A percentile compares a stretch with the other conserved stretches of the same genome.
Conservation (phyloP, 73 alveolate genomes). For the Loxodes magnus region DNA sequence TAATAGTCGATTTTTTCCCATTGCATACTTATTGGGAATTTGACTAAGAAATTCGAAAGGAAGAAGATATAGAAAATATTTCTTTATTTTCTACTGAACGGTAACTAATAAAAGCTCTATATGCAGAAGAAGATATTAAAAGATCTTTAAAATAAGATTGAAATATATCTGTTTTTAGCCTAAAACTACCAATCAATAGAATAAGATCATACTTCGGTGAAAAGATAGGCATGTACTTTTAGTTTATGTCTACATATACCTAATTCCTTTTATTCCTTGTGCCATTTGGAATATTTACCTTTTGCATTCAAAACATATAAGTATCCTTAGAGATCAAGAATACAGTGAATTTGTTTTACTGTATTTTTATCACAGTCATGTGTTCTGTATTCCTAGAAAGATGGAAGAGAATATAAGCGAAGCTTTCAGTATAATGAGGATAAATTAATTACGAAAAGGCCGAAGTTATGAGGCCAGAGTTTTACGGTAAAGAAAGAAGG, state of each 20-base stretch:
- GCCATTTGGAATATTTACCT: conserved; percentile 7
- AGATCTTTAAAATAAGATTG: neutral
- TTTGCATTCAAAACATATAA: neutral
- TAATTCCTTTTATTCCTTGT: neutral
- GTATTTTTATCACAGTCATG: conserved; percentile 7
- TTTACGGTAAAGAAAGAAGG: conserved; percentile 17
- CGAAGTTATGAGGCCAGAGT: conserved; percentile 18
- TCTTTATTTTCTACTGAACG: neutral
- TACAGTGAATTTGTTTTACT: conserved; percentile 11
- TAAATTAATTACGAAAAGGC: conserved; percentile 27
- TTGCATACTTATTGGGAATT: neutral
- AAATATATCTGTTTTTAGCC: neutral
- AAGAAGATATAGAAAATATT: neutral
- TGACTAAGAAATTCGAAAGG: neutral
- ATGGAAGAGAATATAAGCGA: conserved; percentile 16
- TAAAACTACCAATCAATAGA: neutral
- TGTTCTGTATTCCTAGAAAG: conserved; percentile 9
- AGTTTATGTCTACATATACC: neutral
- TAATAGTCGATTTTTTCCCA: conserved; percentile 4
- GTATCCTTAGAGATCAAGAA: neutral
- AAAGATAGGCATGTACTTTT: conserved; percentile 10
- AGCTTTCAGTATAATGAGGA: conserved; percentile 22
- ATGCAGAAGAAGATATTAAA: neutral
- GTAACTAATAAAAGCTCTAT: neutral
- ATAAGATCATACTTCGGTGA: conserved; percentile 12